Evolutionary conservation across 768 basidiomycete species (phyloP).

Genomic region (Pleurotus ostreatus): DNA sequence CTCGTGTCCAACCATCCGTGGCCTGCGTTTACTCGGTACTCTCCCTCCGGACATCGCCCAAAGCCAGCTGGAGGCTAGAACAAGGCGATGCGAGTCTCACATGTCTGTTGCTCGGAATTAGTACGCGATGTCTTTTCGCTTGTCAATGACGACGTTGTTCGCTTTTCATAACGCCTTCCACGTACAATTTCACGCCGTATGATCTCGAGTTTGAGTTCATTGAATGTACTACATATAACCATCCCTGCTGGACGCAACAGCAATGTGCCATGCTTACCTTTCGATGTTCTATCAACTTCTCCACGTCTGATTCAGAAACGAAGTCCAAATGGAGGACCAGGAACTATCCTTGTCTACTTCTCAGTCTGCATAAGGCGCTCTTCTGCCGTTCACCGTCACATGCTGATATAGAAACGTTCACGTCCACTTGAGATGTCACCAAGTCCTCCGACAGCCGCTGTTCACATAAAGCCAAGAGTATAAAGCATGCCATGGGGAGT

Average conservation of each 20-base stretch:
- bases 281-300: too few relatives aligned
- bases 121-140: too few relatives aligned
- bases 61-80: neutral
- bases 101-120: too few relatives aligned
- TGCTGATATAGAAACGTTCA: too few relatives aligned
- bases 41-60: neutral
- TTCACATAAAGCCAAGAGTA: constrained; percentile 1
- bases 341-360: neutral
- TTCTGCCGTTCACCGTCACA: neutral
- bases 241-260: too few relatives aligned
- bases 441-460: neutral
- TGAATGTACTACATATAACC: too few relatives aligned
- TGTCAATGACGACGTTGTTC: too few relatives aligned
- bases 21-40: neutral
- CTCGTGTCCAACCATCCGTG: neutral
- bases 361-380: neutral
- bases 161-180: too few relatives aligned
- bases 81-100: neutral
- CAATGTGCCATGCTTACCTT: too few relatives aligned
- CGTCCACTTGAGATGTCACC: too few relatives aligned
- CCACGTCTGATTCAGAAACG: neutral
- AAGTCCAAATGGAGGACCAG: neutral
- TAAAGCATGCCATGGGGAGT: neutral
- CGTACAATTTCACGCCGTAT: too few relatives aligned
- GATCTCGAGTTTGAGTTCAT: too few relatives aligned